A percentile compares a stretch with the other conserved stretches of the same genome.
These are phyloP conservation scores for Achaetomium macrosporum DNA, from an alignment of 2,329 filamentous ascomycete genomes.

Conservation along the genomic window DNA sequence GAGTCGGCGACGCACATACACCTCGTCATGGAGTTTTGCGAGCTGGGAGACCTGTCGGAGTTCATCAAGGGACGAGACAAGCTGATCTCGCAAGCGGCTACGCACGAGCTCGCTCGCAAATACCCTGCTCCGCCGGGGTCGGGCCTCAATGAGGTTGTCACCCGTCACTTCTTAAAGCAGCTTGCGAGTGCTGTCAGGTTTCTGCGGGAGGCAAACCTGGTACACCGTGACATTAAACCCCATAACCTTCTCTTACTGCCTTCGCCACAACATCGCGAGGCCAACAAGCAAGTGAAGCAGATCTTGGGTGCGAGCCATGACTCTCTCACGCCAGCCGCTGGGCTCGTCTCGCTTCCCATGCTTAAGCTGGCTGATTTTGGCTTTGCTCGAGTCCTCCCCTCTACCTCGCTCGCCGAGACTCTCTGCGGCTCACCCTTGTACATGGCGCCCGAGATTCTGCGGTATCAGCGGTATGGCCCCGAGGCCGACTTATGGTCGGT, in stretches of 20 bases:
- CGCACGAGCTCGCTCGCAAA: conserved; percentile 84
- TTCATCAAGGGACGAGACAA: conserved; percentile 94
- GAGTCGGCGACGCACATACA: conserved; percentile 86
- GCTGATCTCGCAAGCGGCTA: conserved; percentile 71
- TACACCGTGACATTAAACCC: conserved; percentile 95
- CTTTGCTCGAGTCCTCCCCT: conserved; percentile 88
- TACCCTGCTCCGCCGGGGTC: conserved; percentile 80
- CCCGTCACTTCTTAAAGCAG: conserved; percentile 93
- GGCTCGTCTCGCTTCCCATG: conserved; percentile 82
- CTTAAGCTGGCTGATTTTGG: conserved; percentile 97
- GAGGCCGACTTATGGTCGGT: conserved; percentile 98
- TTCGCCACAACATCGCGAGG: conserved; percentile 63
- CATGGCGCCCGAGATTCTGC: conserved; percentile 96
- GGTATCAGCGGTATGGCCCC: conserved; percentile 95
- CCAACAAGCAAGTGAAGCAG: conserved; percentile 56
- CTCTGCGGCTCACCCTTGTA: conserved; percentile 95
- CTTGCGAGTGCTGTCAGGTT: conserved; percentile 89
- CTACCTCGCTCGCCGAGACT: conserved; percentile 89
- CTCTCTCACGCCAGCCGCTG: conserved; percentile 73
- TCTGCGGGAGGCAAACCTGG: conserved; percentile 74
- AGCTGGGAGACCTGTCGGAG: conserved; percentile 85
- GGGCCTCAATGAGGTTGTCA: conserved; percentile 94
- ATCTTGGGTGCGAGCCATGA: conserved; percentile 73
- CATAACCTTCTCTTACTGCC: conserved; percentile 92
- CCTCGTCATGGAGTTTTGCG: conserved; percentile 97